These are phyloP conservation scores for Scytalidium sp. DNA, from an alignment of 2,329 filamentous ascomycete genomes.

Conservation along the genomic window DNA sequence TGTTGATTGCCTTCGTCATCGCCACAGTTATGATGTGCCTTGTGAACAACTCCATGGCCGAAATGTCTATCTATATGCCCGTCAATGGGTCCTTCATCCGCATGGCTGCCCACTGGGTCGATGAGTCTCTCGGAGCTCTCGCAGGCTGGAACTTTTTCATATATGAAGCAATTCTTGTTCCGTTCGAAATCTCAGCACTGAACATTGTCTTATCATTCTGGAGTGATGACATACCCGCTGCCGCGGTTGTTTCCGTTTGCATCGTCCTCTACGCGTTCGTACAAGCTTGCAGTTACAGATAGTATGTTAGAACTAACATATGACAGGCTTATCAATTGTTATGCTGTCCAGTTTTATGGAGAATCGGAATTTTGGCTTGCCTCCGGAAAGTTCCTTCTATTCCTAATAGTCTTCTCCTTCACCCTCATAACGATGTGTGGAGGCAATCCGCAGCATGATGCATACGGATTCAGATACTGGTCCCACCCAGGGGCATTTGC, in stretches of 20 bases:
- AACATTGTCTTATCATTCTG: slow-evolving; percentile 42
- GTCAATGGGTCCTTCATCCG: slow-evolving; percentile 51
- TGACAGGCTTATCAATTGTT: slow-evolving; percentile 56
- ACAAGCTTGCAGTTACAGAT: slow-evolving; percentile 9
- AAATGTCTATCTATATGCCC: slow-evolving; percentile 56
- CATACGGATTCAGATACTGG: slow-evolving; percentile 71
- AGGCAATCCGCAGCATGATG: slow-evolving; percentile 67
- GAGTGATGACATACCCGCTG: slow-evolving; percentile 35
- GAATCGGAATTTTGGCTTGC: slow-evolving; percentile 71
- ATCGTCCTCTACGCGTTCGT: slow-evolving; percentile 47
- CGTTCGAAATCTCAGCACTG: slow-evolving; percentile 38
- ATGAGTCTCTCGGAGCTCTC: slow-evolving; percentile 51
- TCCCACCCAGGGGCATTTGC: slow-evolving; percentile 58
- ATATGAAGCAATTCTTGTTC: slow-evolving; percentile 48
- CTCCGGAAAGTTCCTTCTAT: slow-evolving; percentile 36
- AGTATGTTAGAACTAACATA: too few species aligned
- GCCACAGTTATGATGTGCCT: slow-evolving; percentile 36
- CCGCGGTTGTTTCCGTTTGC: slow-evolving; percentile 32
- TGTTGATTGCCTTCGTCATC: slow-evolving; percentile 43
- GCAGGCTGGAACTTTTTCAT: slow-evolving; percentile 61
- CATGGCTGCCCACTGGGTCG: slow-evolving; percentile 52
- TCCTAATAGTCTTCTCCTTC: slow-evolving; percentile 47
- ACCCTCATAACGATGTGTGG: slow-evolving; percentile 74
- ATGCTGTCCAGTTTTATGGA: slow-evolving; percentile 64
- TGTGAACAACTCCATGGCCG: slow-evolving; percentile 30